Conservation (phyloP, 2,329 filamentous ascomycete species). For the Ophidiomyces ophidiicola region DNA sequence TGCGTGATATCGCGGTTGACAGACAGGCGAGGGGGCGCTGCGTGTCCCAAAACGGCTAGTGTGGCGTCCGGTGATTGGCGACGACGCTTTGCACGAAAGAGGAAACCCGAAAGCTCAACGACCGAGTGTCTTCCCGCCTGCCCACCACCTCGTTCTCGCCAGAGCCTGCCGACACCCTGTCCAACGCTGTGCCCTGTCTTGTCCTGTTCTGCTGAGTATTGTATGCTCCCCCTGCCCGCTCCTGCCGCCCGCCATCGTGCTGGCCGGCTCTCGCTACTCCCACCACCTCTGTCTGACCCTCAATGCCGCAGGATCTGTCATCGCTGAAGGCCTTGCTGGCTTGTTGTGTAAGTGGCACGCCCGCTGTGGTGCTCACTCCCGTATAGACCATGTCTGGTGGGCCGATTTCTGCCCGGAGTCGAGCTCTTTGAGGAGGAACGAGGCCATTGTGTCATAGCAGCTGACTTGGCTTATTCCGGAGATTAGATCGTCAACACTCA, state of each 20-base stretch:
- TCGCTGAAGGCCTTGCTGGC: constrained; percentile 4
- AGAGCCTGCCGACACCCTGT: neutral
- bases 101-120: constrained; percentile 10
- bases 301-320: constrained; percentile 4
- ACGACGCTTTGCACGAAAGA: constrained; percentile 8
- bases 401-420: neutral
- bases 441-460: constrained; percentile 8
- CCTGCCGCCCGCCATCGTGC: constrained; percentile 1
- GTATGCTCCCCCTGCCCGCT: neutral
- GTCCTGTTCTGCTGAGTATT: constrained; percentile 1
- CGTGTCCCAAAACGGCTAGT: constrained; percentile 15
- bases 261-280: neutral
- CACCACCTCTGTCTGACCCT: constrained; percentile 3
- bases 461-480: constrained; percentile 9
- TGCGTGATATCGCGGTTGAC: neutral
- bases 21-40: constrained; percentile 8
- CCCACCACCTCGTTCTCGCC: neutral
- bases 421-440: neutral
- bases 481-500: constrained; percentile 6
- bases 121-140: neutral
- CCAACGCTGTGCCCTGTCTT: neutral
- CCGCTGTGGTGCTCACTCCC: neutral
- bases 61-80: constrained; percentile 10
- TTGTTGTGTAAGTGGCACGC: constrained; percentile 4
- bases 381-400: neutral